phyloP scores from a whole-genome alignment of 768 basidiomycete genomes.

The Mycena indigotica region DNA sequence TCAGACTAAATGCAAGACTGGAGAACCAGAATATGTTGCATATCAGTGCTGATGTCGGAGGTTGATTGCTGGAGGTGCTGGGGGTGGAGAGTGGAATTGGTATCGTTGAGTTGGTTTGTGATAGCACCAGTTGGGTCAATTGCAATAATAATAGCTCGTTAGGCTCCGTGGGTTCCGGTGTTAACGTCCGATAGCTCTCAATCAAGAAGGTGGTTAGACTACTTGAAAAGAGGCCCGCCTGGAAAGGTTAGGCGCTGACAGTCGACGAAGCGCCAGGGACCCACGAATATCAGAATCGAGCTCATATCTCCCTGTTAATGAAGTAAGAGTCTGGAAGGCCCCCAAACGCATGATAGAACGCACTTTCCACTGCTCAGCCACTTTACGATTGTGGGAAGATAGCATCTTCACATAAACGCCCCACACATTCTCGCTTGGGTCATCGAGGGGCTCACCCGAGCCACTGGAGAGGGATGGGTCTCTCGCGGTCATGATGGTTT shows the following conservation, averaged over 20 bases:
- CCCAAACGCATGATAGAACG: background rate
- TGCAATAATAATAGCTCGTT: constrained; percentile 14
- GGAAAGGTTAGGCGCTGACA: background rate
- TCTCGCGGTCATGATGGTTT: background rate
- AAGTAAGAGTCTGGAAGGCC: background rate
- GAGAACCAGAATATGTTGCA: constrained; percentile 50
- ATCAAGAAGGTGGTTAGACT: constrained; percentile 31
- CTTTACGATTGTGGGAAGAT: background rate
- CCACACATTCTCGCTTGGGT: background rate
- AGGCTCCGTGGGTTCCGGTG: constrained; percentile 17
- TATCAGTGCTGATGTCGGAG: constrained; percentile 33
- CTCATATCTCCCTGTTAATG: constrained; percentile 14
- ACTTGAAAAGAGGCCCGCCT: constrained; percentile 35
- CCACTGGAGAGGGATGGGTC: background rate
- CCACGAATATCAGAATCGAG: constrained; percentile 20
- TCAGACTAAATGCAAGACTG: constrained; percentile 45
- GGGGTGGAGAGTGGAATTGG: constrained; percentile 3
- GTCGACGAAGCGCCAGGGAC: no score
- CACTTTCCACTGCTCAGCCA: background rate
- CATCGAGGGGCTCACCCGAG: background rate
- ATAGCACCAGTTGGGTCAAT: constrained; percentile 9
- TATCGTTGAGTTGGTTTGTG: constrained; percentile 10
- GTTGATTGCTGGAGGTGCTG: constrained; percentile 22
- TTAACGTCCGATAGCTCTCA: constrained; percentile 26
- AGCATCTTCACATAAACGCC: background rate